Base-by-base conservation (phyloP, 176 grass and related monocot genomes). In the Ananas comosus region DNA sequence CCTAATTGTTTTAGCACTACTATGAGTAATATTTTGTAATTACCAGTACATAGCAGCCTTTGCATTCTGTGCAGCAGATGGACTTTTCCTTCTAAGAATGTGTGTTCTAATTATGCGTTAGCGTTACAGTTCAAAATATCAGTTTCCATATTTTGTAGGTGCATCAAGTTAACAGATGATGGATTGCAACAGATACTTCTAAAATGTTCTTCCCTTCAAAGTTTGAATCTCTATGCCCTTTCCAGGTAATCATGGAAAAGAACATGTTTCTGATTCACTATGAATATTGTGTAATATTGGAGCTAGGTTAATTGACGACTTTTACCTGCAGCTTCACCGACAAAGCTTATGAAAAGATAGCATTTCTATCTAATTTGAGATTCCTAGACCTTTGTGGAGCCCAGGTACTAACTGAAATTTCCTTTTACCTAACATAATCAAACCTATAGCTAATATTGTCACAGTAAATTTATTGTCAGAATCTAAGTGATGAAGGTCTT, bases 301-400 rank as follows among this genome's bases (percentile, higher is more conserved):
- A 59, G n/a, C 19, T 10, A 17, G 54, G 19, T 19, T 59, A 18
- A 59, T 18, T 59, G 14, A 59, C 4, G 9, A 59, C 53, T 77
- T 84, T 42, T 74, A 48, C n/a, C 18, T 86, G 48, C 78, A 96
- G 93, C 79, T 92, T 96, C 74, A 85, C 88, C 22, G 86, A 90
- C 50, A 82, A 73, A 74, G 88, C 83, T 81, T 96, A 96, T 69
- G 72, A 57, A 71, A 83, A 81, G 56, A 96, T 92, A 56, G 93
- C 82, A 85, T 75, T 53, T 63, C 81, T 96, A 52, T 14, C 76
- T 42, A 73, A 87, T 80, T 83, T 96, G n/a, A 87, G 66, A 68
- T 96, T 90, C 83, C 69, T 96, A 49, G 93, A 96, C 67, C 64
- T 96, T 54, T 96, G 93, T 96, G 89, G 93, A 59, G 83, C 86